Percentiles rank a stretch among this genome's conserved stretches.
Evolutionary conservation across 2,329 filamentous ascomycete species (phyloP).

Genomic region (Ceratocystis papillata): DNA sequence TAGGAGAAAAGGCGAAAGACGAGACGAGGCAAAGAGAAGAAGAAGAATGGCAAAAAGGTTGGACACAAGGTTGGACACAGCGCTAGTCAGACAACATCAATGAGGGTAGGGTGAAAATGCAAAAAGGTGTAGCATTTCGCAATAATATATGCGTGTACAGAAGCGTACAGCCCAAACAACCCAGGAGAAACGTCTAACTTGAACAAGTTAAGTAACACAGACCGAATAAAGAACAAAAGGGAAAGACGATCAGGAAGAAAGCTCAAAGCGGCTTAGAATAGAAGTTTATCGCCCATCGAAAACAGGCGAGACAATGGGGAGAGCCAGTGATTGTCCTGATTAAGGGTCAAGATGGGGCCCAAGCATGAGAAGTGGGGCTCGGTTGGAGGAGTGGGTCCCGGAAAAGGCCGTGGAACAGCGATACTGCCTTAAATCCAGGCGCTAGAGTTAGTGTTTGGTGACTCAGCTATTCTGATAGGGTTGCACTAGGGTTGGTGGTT

Average conservation of each 20-base stretch:
- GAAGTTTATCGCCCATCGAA: neutral
- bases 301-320: neutral
- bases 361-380: neutral
- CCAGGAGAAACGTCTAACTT: no score
- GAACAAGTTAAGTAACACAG: neutral
- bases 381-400: neutral
- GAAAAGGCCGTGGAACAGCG: neutral
- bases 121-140: no score
- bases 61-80: no score
- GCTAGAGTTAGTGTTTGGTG: neutral
- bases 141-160: no score
- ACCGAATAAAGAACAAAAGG: neutral
- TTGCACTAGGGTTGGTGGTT: neutral
- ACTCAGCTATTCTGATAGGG: neutral
- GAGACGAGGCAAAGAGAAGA: neutral
- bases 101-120: no score
- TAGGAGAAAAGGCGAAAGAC: no score
- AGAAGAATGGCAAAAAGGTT: neutral
- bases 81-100: no score
- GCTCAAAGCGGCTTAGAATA: neutral
- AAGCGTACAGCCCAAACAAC: no score
- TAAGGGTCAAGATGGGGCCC: no score
- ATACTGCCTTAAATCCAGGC: neutral
- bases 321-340: no score
- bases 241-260: neutral